phyloP scores from a whole-genome alignment of 148 eudicot species.

The Chenopodium formosanum region DNA sequence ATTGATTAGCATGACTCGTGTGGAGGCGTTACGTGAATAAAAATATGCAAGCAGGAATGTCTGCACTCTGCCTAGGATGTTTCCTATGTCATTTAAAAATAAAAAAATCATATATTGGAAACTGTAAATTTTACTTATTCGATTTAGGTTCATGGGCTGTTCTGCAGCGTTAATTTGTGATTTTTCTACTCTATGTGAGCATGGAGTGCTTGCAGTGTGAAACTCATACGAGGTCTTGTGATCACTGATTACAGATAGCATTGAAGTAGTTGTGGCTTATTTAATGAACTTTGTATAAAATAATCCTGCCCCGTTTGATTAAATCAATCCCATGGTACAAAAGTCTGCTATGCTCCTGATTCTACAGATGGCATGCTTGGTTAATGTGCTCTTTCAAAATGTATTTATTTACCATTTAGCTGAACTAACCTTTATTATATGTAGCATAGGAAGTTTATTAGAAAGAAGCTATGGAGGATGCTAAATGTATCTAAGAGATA shows the following conservation, averaged over 20 bases:
- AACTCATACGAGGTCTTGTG: background rate
- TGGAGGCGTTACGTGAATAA: slow-evolving; percentile 16
- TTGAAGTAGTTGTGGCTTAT: background rate
- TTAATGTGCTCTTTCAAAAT: background rate
- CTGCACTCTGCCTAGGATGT: slow-evolving; percentile 30
- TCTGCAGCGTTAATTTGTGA: background rate
- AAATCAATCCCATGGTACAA: background rate
- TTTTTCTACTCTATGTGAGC: background rate
- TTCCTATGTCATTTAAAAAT: slow-evolving; percentile 26
- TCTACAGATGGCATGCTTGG: slow-evolving; percentile 11
- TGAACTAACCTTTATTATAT: background rate
- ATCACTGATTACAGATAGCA: background rate
- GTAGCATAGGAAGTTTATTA: background rate
- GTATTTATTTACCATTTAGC: background rate
- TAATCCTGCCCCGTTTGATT: background rate
- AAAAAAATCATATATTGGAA: background rate
- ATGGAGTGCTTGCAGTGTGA: background rate
- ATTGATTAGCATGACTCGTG: slow-evolving; percentile 15
- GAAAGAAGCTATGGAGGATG: background rate
- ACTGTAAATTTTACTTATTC: background rate
- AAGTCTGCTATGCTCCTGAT: slow-evolving; percentile 1
- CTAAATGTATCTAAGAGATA: slow-evolving; percentile 1
- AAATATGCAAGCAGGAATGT: slow-evolving; percentile 15
- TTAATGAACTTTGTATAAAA: background rate
- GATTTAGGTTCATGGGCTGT: slow-evolving; percentile 10